Conservation (phyloP, 2,329 filamentous ascomycete species). For the Ophiostoma ulmi region DNA sequence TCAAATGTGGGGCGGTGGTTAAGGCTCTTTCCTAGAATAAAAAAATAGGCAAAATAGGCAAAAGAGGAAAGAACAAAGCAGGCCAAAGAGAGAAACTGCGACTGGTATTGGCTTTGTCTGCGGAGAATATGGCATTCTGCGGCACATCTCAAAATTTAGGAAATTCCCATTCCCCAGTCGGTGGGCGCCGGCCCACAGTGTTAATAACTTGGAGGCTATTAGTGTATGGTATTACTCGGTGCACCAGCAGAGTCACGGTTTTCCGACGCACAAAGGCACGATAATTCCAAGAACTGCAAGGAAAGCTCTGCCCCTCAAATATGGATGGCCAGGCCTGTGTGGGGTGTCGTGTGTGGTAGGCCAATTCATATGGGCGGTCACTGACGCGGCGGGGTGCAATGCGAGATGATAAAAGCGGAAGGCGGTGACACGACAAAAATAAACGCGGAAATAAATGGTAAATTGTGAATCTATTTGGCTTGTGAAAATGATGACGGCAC, state of each 20-base stretch:
- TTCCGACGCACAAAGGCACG: slow-evolving; percentile 1
- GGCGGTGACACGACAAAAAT: slow-evolving; percentile 16
- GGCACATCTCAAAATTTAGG: not conserved
- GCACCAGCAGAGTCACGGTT: not conserved
- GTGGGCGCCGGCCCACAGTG: not conserved
- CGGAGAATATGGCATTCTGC: slow-evolving; percentile 10
- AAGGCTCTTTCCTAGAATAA: not conserved
- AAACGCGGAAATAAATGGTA: not conserved
- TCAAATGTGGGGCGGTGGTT: not conserved
- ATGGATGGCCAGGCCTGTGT: slow-evolving; percentile 8
- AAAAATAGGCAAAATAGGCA: not conserved
- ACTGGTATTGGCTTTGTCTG: slow-evolving; percentile 1
- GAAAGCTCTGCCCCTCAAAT: slow-evolving; percentile 15
- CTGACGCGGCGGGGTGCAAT: not conserved
- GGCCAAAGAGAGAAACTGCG: not conserved
- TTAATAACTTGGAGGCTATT: not conserved
- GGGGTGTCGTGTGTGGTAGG: slow-evolving; percentile 21
- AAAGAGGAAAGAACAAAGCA: not conserved
- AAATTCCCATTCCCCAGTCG: not conserved
- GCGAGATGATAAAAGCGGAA: slow-evolving; percentile 9
- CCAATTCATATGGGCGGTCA: slow-evolving; percentile 18
- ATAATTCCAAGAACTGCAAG: not conserved
- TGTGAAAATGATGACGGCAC: not conserved
- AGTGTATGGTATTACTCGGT: not conserved
- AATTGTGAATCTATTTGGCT: not conserved